Base-by-base conservation (phyloP, 805 yeast genomes). In the Candida peoriensis region DNA sequence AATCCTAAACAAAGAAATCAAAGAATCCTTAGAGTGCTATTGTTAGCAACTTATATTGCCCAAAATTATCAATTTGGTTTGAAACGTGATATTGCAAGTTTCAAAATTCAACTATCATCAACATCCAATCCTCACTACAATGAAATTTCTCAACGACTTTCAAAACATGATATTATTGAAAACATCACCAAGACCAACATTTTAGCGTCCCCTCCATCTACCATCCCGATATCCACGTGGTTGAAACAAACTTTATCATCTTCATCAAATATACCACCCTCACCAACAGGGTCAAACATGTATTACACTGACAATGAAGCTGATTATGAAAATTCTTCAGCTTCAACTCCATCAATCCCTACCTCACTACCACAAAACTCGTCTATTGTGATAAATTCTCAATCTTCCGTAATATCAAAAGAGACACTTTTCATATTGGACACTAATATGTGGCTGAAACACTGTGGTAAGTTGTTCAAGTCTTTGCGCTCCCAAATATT, bases 401-500 rank as follows among this genome's bases (percentile, higher is more conserved):
- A 10, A 54, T 68, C 13, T 50, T 74, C 35, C 21, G 35, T 30
- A 22, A 29, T 41, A 14, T 32, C 30, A 10, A 20, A 14, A 11
- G 37, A 41, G 16, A 77, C 85, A 1, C 68, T 67, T 47, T 67
- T 81, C 36, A 73, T 85, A 1, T 62, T 83, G 37, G 94, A 83
- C 57, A 82, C 93, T 2, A 82, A 84, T 44, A 75, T 81, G 38
- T 83, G 90, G 89, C 61, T 83, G 43, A 80, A 82, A 48, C 89
- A 81, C 50, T 81, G 88, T 54, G 94, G 90, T 2, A 69, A 81
- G 41, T 65, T 83, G 15, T 83, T 70, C 60, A 83, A 83, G 53
- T 75, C 85, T 46, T 71, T 81, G 10, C 66, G 79, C 21, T 72
- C 74, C 44, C 69, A 67, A 11, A 71, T 81, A 3, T 67, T 83